A percentile compares a stretch with the other conserved stretches of the same genome.
Evolutionary conservation across 2,329 filamentous ascomycete species (phyloP).

Genomic region (Penicillium vulpinum): DNA sequence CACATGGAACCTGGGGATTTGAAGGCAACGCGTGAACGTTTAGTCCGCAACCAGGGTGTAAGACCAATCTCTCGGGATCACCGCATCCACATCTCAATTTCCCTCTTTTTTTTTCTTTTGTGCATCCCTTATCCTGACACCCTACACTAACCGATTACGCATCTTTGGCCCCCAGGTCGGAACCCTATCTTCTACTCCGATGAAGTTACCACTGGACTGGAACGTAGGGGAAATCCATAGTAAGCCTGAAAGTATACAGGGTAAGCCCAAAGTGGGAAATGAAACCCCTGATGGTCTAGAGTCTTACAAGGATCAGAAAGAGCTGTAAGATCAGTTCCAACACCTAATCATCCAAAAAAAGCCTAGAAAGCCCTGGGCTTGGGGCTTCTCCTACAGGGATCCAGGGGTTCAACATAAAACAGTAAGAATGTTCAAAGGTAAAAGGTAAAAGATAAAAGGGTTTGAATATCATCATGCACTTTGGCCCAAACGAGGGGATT

Average conservation of each 20-base stretch:
- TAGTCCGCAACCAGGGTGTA: constrained; percentile 6
- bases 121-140: constrained; percentile 1
- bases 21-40: constrained; percentile 1
- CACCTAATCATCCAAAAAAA: not conserved
- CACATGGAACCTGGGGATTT: constrained; percentile 1
- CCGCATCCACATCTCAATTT: constrained; percentile 1
- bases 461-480: not conserved
- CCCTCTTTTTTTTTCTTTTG: not conserved
- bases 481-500: not conserved
- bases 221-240: constrained; percentile 4
- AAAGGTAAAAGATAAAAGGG: no score
- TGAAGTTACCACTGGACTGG: constrained; percentile 19
- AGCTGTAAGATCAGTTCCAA: not conserved
- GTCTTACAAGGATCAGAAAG: not conserved
- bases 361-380: no score
- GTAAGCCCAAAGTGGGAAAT: not conserved
- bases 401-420: constrained; percentile 2
- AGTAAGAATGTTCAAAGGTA: not conserved
- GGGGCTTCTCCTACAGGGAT: no score
- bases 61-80: constrained; percentile 17
- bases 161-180: constrained; percentile 1
- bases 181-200: constrained; percentile 1
- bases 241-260: not conserved
- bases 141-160: not conserved
- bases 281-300: not conserved